Conservation (phyloP, 495 filamentous ascomycete genomes). For the Amniculicola lignicola region DNA sequence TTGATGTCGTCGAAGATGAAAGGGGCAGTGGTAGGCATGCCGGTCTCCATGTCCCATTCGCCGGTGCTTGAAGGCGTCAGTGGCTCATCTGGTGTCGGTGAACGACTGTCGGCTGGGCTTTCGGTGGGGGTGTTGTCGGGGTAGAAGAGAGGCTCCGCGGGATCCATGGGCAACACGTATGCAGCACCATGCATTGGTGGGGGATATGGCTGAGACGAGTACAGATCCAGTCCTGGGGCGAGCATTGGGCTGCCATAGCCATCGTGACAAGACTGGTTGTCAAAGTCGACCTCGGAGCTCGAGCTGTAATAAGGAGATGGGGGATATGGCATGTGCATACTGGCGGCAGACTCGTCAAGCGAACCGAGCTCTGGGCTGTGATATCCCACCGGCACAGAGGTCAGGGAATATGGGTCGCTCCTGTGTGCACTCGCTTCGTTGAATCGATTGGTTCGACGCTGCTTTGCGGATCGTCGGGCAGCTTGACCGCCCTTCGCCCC, state of each 20-base stretch:
- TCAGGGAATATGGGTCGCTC: slow-evolving; percentile 12
- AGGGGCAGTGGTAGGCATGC: neutral
- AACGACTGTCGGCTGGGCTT: neutral
- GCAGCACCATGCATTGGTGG: neutral
- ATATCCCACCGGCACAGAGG: neutral
- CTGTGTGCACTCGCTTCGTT: slow-evolving; percentile 6
- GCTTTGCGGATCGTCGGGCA: slow-evolving; percentile 38
- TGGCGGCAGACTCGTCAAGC: slow-evolving; percentile 8
- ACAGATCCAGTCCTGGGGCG: neutral
- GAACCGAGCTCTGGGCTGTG: slow-evolving; percentile 2
- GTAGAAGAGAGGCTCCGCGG: slow-evolving; percentile 9
- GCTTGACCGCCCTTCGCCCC: slow-evolving; percentile 57
- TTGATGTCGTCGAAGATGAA: slow-evolving; percentile 11
- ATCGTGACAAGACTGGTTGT: neutral
- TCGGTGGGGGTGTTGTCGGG: too few species aligned
- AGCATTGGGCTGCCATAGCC: neutral
- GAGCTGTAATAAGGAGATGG: slow-evolving; percentile 20
- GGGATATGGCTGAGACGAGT: neutral
- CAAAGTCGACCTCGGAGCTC: slow-evolving; percentile 16
- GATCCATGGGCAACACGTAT: neutral
- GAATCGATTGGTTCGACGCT: slow-evolving; percentile 25
- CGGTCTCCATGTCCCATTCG: neutral
- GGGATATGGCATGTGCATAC: slow-evolving; percentile 14
- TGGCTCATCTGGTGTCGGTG: slow-evolving; percentile 1
- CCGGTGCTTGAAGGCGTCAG: neutral